These are phyloP conservation scores for Spathaspora gorwiae DNA, from an alignment of 805 yeast species.

Conservation along the genomic window DNA sequence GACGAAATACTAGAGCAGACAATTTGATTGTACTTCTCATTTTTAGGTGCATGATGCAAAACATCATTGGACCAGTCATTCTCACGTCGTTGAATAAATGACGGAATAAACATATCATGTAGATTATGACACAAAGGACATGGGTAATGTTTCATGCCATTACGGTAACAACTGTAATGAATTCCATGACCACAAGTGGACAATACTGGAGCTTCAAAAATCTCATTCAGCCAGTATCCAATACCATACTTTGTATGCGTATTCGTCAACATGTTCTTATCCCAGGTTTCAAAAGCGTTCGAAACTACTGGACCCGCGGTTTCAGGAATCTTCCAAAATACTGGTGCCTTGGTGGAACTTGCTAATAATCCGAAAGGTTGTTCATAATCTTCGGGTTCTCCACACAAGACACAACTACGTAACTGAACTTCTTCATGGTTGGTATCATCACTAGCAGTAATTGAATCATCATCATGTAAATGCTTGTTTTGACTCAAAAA, in stretches of 20 bases:
- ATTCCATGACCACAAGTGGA: slow-evolving; percentile 52
- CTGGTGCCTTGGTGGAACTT: slow-evolving; percentile 41
- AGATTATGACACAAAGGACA: slow-evolving; percentile 51
- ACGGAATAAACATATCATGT: slow-evolving; percentile 44
- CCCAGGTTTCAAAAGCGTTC: slow-evolving; percentile 20
- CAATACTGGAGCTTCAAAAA: slow-evolving; percentile 23
- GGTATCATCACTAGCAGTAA: slow-evolving; percentile 2
- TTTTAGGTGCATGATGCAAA: slow-evolving; percentile 9
- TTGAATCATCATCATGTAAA: slow-evolving; percentile 5
- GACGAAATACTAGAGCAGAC: slow-evolving; percentile 16
- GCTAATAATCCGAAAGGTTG: slow-evolving; percentile 59
- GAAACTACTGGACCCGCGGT: slow-evolving; percentile 11
- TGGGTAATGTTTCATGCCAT: slow-evolving; percentile 24
- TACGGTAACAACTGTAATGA: slow-evolving; percentile 42
- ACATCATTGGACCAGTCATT: slow-evolving; percentile 11
- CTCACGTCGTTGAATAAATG: slow-evolving; percentile 24
- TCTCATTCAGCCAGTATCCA: slow-evolving; percentile 14
- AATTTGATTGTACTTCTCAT: slow-evolving; percentile 19
- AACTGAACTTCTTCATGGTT: slow-evolving; percentile 11
- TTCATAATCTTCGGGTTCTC: slow-evolving; percentile 42
- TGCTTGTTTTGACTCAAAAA: slow-evolving; percentile 39
- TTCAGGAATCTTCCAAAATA: slow-evolving; percentile 45
- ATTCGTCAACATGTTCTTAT: slow-evolving; percentile 8
- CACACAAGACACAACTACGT: slow-evolving; percentile 56
- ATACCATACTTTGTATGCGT: slow-evolving; percentile 13